These are phyloP conservation scores for Pichia heedii DNA, from an alignment of 805 yeast genomes.

Conservation along the genomic window DNA sequence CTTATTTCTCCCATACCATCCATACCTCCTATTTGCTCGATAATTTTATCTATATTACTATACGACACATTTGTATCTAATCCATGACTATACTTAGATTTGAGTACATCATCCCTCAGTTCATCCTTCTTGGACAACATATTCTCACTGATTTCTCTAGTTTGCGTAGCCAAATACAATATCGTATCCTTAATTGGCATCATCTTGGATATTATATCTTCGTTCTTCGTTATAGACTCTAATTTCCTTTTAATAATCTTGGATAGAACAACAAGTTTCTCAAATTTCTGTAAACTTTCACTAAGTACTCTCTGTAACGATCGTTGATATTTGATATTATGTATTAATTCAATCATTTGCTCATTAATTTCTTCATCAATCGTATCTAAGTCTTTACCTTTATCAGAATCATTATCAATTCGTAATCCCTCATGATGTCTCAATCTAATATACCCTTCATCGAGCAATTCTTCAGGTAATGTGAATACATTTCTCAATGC, in stretches of 20 bases:
- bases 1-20: background rate
- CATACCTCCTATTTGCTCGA: background rate
- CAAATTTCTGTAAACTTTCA: background rate
- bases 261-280: background rate
- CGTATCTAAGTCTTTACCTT: background rate
- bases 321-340: conserved; percentile 1
- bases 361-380: conserved; percentile 13
- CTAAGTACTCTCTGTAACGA: conserved; percentile 1
- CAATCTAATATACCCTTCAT: conserved; percentile 57
- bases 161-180: background rate
- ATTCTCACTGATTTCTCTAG: conserved; percentile 1
- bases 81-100: background rate
- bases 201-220: background rate
- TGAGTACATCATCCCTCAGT: background rate
- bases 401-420: conserved; percentile 13
- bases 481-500: conserved; percentile 66
- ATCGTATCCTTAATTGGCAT: conserved; percentile 4
- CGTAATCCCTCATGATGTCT: conserved; percentile 57
- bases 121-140: background rate
- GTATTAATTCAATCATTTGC: conserved; percentile 10
- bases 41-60: background rate
- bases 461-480: conserved; percentile 56
- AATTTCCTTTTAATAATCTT: background rate
- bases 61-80: background rate
- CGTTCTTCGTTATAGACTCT: background rate